Evolutionary conservation across 225 moss, liverwort and hornwort genomes (phyloP), one percentile per base, ranked within the genome.

Genomic region (Physcomitrium patens): DNA sequence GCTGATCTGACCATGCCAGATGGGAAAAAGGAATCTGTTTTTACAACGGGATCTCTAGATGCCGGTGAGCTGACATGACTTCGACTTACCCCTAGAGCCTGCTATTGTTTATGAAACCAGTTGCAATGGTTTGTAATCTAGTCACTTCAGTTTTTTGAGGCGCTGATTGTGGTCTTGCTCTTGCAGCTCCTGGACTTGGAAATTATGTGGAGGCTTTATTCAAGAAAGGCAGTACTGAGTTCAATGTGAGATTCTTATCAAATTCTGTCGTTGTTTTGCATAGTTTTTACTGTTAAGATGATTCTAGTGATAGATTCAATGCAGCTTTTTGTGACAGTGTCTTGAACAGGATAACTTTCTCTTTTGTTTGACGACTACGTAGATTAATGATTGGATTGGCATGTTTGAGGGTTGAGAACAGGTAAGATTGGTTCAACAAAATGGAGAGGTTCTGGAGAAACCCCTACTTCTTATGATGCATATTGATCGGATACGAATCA

Each of bases 181-280:
- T 75, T 72, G 81, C 88, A 93, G 90, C 94, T 64, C 90, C 87
- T 50, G 93, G 94, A 62, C 84, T 99, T 79, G 93, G 91, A 28
- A 86, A 87, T 68, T 94, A 93, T 78, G 97, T 99, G 18, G 93
- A 99, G 70, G 82, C 78, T 55, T 90, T 99, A 62, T 79, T 90
- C 27, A 90, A 86, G 86, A 99, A 92, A 70, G 94, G 94, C 67
- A 87, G 90, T 72, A 83, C 89, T 44, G 91, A 93, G 74, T 99
- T 99, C 61, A 90, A 89, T 66, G 97, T 90, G 85, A 72, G 89
- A 60, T 48, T 22, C 4, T 20, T 26, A 1, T 20, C 54, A 9
- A 26, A 22, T 62, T 41, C 31, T 44, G 16, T 37, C 31, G 4
- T 2, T 37, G 56, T 47, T 58, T 9, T 75, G 10, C 42, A 17